phyloP scores from a whole-genome alignment of 805 yeast genomes.

The Monosporozyma servazzii region DNA sequence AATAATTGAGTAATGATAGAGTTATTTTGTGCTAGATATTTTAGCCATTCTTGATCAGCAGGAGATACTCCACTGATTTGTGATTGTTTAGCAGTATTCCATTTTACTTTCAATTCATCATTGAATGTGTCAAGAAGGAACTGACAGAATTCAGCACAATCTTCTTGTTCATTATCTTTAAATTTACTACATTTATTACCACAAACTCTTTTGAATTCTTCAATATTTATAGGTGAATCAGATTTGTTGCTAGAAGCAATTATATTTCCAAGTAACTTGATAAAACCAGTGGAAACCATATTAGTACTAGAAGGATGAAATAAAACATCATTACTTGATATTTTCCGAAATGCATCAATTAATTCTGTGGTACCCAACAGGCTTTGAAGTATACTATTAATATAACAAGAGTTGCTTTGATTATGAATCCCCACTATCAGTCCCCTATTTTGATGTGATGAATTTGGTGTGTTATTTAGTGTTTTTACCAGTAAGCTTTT shows the following conservation, averaged over 20 bases:
- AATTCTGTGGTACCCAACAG: constrained; percentile 63
- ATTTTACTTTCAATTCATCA: constrained; percentile 61
- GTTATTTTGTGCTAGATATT: constrained; percentile 68
- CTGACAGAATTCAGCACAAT: constrained; percentile 86
- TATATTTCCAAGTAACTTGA: constrained; percentile 48
- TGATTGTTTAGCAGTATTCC: background rate
- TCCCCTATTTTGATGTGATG: constrained; percentile 10
- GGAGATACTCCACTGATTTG: background rate
- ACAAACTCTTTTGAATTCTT: constrained; percentile 53
- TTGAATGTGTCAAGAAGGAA: constrained; percentile 83
- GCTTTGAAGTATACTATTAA: constrained; percentile 88
- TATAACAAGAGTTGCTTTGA: constrained; percentile 86
- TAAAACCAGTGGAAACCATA: constrained; percentile 56
- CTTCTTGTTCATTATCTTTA: constrained; percentile 80
- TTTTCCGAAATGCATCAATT: constrained; percentile 49
- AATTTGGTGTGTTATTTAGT: background rate
- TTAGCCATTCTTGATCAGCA: constrained; percentile 54
- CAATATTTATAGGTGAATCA: constrained; percentile 41
- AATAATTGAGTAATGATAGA: constrained; percentile 73
- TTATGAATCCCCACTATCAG: constrained; percentile 67
- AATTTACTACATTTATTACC: constrained; percentile 70
- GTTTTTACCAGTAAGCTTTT: background rate
- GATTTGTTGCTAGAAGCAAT: constrained; percentile 30
- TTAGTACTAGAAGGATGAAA: background rate
- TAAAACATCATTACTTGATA: constrained; percentile 9